Evolutionary conservation across 306 rosid species (phyloP), one percentile per base, ranked within the genome.

Genomic region (Prunus padus): DNA sequence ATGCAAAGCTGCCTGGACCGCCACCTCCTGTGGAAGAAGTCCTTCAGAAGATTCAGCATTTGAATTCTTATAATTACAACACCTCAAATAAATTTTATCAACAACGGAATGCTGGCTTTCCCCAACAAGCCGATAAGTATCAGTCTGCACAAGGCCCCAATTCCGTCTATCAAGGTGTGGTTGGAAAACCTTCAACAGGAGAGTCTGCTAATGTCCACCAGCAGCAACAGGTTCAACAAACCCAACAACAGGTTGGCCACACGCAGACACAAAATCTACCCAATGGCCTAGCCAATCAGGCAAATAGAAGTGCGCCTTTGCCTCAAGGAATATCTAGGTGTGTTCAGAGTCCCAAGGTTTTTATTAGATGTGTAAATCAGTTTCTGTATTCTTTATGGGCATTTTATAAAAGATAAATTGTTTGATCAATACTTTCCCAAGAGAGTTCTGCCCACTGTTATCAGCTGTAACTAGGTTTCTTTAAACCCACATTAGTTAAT

Each of bases 281-380:
- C 68, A 92, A 83, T 77, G 92, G 96, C 76, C 89, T 86, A 81
- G 88, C 91, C 80, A 89, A 82, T 89, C 99, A 89, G 86, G 71
- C 85, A 18, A 92, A 82, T 89, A 88, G 72, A 86, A 76, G 83
- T 54, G 84, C 95, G 65, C 90, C 97, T 74, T 88, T 95, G 90
- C 99, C 99, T 69, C 98, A 79, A 85, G 99, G 98, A 89, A 74
- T 88, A 86, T 95, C 97, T 92, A 95, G 99, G 99, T 95, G 83
- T 89, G 97, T 95, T 85, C 89, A 84, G 97, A 87, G 93, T 82
- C 87, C 85, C 87, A 88, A 85, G 88, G 88, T 87, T 84, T 85
- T 78, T 74, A 80, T 80, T 79, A 84, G 88, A 83, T 85, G 30
- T 82, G 84, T 80, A 79, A 85, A 78, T 81, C 59, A 65, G 61